Base-by-base conservation (phyloP, 371 early-diverging fungal species). In the Mortierella sp. region DNA sequence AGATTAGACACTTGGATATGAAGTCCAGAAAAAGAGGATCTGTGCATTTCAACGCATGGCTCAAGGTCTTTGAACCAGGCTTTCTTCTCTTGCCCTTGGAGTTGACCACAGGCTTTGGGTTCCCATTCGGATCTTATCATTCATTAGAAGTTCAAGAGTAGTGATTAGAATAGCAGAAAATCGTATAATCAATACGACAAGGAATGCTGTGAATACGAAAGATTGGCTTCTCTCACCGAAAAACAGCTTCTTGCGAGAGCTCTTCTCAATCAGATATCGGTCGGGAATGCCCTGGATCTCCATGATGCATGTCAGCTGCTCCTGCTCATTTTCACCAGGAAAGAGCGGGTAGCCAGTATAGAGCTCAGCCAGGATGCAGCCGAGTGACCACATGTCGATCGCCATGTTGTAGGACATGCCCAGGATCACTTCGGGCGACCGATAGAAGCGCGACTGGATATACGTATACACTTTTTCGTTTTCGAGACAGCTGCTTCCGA, bases 381-480 rank as follows among this genome's bases (percentile, higher is more conserved):
- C 99, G 37, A 99, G 82, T 61, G 94, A 93, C 99, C 99, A 99
- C 90, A 99, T 97, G 82, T 99, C 99, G 64, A 99, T 96, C 5
- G 95, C 89, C 72, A 87, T 94, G 59, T 87, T 90, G 79, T 99
- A 99, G 6, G 87, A 82, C 73, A 92, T 82, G 56, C 97, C 98
- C 53, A 99, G 78, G 19, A 99, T 90, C 28, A 99, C 97, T 79
- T 99, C 99, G 11, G 99, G 99, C 12, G 95, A 94, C 21, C 99
- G 90, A 78, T 99, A 99, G 83, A 97, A 99, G 49, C 99, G 90
- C 68, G 92, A 90, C 82, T 99, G 99, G 60, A 99, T 97, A 79
- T 99, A 99, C 2, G 97, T 98, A 79, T 96, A 95, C 14, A 95
- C 92, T 78, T 88, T 88, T 68, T 97, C 94, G 49, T 85, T 83